phyloP scores from a whole-genome alignment of 208 protist genomes.

The Acanthamoeba healyi region DNA sequence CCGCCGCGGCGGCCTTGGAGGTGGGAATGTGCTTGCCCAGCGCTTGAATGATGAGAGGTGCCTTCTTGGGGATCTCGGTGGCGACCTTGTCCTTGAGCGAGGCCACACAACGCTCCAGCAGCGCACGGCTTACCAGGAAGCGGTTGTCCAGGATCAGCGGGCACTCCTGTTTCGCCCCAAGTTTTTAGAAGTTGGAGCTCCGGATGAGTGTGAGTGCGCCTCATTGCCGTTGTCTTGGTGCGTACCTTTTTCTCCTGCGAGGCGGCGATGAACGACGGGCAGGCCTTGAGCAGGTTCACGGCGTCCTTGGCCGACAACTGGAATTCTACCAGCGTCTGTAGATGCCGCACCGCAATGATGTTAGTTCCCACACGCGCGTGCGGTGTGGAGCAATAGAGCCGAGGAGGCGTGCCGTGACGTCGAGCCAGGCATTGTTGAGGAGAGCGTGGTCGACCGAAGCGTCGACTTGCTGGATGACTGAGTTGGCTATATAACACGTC shows the following conservation, averaged over 20 bases:
- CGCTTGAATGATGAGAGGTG: constrained; percentile 14
- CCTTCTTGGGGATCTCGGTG: constrained; percentile 34
- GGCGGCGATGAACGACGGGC: constrained; percentile 35
- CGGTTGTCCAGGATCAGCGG: constrained; percentile 39
- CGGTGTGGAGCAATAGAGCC: too few species aligned
- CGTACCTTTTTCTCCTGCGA: constrained; percentile 31
- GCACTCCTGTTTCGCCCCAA: too few species aligned
- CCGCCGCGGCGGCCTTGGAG: background rate
- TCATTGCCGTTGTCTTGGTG: too few species aligned
- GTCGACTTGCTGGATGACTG: constrained; percentile 64
- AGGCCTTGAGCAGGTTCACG: constrained; percentile 34
- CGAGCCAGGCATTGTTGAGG: background rate
- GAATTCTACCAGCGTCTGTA: constrained; percentile 60
- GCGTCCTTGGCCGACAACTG: constrained; percentile 35
- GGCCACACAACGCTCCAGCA: constrained; percentile 32
- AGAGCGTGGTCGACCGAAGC: constrained; percentile 70
- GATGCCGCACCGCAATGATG: too few species aligned
- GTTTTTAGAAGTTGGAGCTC: too few species aligned
- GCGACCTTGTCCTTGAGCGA: constrained; percentile 60
- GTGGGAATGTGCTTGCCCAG: background rate
- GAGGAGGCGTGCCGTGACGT: background rate
- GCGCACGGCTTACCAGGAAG: constrained; percentile 30
- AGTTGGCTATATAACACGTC: constrained; percentile 41
- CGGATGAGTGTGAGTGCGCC: too few species aligned
- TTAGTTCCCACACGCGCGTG: too few species aligned